Evolutionary conservation across 306 rosid species (phyloP), one percentile per base, ranked within the genome.

Genomic region (Benincasa hispida): DNA sequence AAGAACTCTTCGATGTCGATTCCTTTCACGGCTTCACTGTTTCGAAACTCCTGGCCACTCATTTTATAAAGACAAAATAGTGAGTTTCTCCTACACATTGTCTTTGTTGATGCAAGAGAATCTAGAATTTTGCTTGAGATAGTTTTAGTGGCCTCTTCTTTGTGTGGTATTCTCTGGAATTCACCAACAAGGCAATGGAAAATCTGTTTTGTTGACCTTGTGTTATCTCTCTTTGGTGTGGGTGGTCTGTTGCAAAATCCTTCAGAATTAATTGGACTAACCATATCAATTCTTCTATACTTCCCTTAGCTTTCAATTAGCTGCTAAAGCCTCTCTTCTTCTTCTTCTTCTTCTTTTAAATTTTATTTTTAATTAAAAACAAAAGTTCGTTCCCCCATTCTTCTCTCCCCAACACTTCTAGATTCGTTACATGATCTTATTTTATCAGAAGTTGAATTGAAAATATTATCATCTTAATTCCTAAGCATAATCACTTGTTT

Each of bases 11-110:
- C 9, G 84, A 84, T 32, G 82, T 91, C 0, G 93, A 89, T 79
- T 30, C 92, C 68, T 91, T 91, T 63, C 35, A 8, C 8, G 96
- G 96, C 76, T 89, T 91, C 83, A 85, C 96, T 0, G 92, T 91
- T 48, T 68, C 93, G 24, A 91, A 89, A 81, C 89, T 91, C 66
- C 82, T 89, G 79, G 83, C 86, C 48, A 80, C 89, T 82, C 96
- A 89, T 85, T 89, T 91, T 72, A 80, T 81, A 77, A 91, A 87
- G 87, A 25, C 84, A 35, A 48, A 62, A 63, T 50, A 51, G 72
- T 28, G 42, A 72, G 76, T 48, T 72, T 27, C 59, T 74, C 28
- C 63, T 56, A 24, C 77, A 53, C 65, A 35, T 53, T 35, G 78
- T 54, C 59, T 48, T 72, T 47, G 25, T 47, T 72, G 76, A 72